Percentiles rank a stretch among this genome's conserved stretches.
Conservation (phyloP, 1,139 yeast genomes). For the Pichia cactophila region DNA sequence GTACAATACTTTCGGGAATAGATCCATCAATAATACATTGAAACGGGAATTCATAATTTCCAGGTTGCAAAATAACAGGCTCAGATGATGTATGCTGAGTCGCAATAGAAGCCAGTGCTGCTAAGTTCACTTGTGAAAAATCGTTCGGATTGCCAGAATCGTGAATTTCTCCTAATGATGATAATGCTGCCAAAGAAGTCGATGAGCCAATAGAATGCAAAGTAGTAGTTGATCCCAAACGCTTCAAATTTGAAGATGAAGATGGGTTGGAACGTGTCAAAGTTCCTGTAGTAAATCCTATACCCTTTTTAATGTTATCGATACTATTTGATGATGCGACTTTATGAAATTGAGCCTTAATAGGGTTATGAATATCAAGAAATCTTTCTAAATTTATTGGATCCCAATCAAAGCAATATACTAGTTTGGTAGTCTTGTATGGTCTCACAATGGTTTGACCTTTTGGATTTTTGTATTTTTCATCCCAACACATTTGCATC, state of each 20-base stretch:
- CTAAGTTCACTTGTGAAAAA: slow-evolving; percentile 12
- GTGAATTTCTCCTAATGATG: slow-evolving; percentile 1
- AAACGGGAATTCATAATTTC: slow-evolving; percentile 90
- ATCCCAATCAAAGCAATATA: slow-evolving; percentile 77
- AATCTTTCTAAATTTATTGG: slow-evolving; percentile 42
- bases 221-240: slow-evolving; percentile 18
- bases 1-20: slow-evolving; percentile 84
- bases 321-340: slow-evolving; percentile 15
- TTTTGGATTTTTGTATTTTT: slow-evolving; percentile 38
- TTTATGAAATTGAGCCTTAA: slow-evolving; percentile 8
- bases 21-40: slow-evolving; percentile 79
- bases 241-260: slow-evolving; percentile 24
- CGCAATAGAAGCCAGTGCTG: slow-evolving; percentile 17
- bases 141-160: slow-evolving; percentile 10
- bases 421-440: slow-evolving; percentile 50
- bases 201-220: slow-evolving; percentile 8
- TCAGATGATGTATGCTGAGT: slow-evolving; percentile 16
- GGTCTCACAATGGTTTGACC: slow-evolving; percentile 42
- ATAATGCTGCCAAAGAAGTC: slow-evolving; percentile 1
- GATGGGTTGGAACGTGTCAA: slow-evolving; percentile 25
- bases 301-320: slow-evolving; percentile 6
- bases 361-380: slow-evolving; percentile 17
- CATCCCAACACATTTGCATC: slow-evolving; percentile 52
- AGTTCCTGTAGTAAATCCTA: slow-evolving; percentile 26
- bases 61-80: slow-evolving; percentile 44